Percentiles rank a stretch among this genome's conserved stretches.
Evolutionary conservation across 2,329 filamentous ascomycete genomes (phyloP).

Genomic region (Trichoderma sp.): DNA sequence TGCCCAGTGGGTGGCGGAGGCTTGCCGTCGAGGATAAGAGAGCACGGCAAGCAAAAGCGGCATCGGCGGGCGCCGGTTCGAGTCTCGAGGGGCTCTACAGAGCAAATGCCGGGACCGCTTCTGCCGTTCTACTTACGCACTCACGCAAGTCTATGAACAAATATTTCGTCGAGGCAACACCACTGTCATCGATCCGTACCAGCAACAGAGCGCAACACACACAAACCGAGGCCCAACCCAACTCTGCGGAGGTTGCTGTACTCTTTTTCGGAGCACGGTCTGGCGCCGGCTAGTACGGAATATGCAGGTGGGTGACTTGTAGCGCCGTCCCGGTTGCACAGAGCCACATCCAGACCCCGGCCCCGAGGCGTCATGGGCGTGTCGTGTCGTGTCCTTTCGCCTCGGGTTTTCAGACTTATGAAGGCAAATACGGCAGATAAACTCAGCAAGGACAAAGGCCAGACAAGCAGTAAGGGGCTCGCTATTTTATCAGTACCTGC

Average conservation of each 20-base stretch:
- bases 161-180: background rate
- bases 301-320: conserved; percentile 25
- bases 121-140: background rate
- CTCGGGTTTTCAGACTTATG: too few relatives aligned
- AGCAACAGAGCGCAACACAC: background rate
- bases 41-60: background rate
- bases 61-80: conserved; percentile 12
- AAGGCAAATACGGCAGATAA: background rate
- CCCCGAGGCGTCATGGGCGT: background rate
- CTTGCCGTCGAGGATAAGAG: background rate
- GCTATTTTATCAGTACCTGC: too few relatives aligned
- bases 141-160: background rate
- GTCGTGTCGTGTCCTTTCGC: background rate
- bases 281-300: conserved; percentile 27
- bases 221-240: conserved; percentile 8
- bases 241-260: conserved; percentile 16
- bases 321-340: conserved; percentile 21
- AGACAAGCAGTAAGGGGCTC: background rate
- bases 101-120: background rate
- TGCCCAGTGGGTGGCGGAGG: background rate
- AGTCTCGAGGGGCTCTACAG: background rate
- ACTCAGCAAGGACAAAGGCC: background rate
- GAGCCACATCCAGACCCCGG: conserved; percentile 14
- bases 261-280: conserved; percentile 17
- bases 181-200: background rate